Conservation (phyloP, 176 grass and related monocot genomes). For the Coix lacrymajobi region DNA sequence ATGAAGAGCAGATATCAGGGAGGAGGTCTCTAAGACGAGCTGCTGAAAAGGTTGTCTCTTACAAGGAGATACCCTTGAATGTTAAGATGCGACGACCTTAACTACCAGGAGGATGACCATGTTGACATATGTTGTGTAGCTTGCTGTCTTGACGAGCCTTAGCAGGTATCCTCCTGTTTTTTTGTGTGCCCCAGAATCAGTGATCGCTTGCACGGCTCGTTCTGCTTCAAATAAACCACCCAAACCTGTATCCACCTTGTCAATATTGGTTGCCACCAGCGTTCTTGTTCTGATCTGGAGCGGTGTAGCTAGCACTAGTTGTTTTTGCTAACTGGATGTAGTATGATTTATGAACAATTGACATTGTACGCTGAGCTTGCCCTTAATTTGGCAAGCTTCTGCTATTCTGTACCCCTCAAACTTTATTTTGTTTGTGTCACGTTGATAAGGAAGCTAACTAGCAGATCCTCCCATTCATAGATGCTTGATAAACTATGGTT, state of each 20-base stretch:
- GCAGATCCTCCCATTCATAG: not conserved
- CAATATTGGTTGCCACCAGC: not conserved
- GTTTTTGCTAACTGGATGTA: not conserved
- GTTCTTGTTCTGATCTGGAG: not conserved
- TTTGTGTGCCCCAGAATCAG: not conserved
- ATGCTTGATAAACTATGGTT: not conserved
- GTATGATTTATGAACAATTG: not conserved
- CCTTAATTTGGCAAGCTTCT: not conserved
- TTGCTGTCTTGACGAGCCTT: not conserved
- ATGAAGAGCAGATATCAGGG: not conserved
- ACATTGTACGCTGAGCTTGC: not conserved
- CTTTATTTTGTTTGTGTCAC: not conserved
- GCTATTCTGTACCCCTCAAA: not conserved
- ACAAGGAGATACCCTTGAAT: constrained; percentile 59
- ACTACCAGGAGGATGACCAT: not conserved
- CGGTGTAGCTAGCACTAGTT: not conserved
- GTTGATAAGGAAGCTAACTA: not conserved
- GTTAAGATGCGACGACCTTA: constrained; percentile 54
- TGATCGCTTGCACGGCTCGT: not conserved
- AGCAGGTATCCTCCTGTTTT: not conserved
- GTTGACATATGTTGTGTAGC: not conserved
- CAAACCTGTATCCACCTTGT: not conserved
- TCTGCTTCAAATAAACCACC: not conserved
- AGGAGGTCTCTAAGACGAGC: constrained; percentile 37
- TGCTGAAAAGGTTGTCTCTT: constrained; percentile 47